Evolutionary conservation across 106 monocot species (phyloP).

Genomic region (Hemerocallis citrina): DNA sequence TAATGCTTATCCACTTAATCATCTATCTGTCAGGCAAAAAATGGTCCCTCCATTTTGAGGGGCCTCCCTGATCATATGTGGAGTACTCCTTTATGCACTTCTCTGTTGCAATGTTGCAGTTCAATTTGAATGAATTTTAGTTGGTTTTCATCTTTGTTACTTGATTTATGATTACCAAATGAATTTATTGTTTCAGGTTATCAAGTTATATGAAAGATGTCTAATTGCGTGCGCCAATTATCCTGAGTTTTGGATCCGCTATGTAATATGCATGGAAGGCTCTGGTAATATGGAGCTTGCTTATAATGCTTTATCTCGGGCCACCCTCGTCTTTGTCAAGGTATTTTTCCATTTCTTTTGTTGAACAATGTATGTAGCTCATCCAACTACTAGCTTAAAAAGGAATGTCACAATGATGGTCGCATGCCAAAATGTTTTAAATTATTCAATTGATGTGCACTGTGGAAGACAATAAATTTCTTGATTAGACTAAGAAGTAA

Average conservation of each 20-base stretch:
- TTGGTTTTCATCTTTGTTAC: constrained; percentile 14
- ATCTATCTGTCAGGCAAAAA: constrained; percentile 75
- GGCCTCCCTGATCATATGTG: constrained; percentile 82
- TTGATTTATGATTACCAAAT: constrained; percentile 1
- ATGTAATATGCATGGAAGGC: constrained; percentile 83
- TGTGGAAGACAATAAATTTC: not conserved
- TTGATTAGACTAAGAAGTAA: not conserved
- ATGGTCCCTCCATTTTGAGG: constrained; percentile 74
- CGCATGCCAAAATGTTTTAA: not conserved
- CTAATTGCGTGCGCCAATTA: constrained; percentile 98
- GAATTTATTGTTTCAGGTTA: constrained; percentile 60
- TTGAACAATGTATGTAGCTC: not conserved
- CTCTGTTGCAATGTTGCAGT: constrained; percentile 37
- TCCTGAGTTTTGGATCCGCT: constrained; percentile 93
- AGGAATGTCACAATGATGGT: not conserved
- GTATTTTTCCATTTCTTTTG: constrained; percentile 20
- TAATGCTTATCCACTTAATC: constrained; percentile 82
- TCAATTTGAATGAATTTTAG: constrained; percentile 10
- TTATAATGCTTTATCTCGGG: constrained; percentile 93
- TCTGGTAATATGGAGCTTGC: constrained; percentile 93
- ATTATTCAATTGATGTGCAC: not conserved
- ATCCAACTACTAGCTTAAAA: too few species aligned
- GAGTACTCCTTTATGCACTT: constrained; percentile 88
- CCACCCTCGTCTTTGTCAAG: constrained; percentile 99
- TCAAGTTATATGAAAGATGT: constrained; percentile 95